These are phyloP conservation scores for Sphagnurus paluster DNA, from an alignment of 1,284 basidiomycete genomes.

Conservation along the genomic window DNA sequence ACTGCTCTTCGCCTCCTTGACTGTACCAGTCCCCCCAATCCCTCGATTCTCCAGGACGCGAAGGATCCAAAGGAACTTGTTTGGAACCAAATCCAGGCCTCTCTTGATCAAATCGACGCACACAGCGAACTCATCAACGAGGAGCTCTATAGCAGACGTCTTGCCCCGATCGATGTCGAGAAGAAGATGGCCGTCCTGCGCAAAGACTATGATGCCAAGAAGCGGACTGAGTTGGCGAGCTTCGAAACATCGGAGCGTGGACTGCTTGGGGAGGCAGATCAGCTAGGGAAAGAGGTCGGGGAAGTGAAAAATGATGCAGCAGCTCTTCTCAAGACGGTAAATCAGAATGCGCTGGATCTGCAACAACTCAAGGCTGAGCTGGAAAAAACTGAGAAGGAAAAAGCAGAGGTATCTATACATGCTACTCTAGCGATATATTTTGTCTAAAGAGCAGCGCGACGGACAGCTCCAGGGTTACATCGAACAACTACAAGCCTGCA, in stretches of 20 bases:
- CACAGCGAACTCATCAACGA: conserved; percentile 3
- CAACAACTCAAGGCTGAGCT: conserved; percentile 11
- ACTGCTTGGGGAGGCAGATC: conserved; percentile 4
- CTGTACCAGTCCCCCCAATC: conserved; percentile 13
- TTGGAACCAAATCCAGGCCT: conserved; percentile 9
- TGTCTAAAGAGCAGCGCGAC: no score
- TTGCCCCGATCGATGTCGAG: conserved; percentile 1
- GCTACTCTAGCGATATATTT: no score
- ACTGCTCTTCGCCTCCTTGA: conserved; percentile 23
- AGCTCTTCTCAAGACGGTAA: neutral
- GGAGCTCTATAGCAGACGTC: neutral
- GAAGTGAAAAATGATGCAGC: conserved; percentile 5
- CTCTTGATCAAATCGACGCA: conserved; percentile 4
- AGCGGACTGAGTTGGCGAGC: neutral
- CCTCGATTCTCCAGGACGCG: conserved; percentile 3
- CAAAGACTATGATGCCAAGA: conserved; percentile 2
- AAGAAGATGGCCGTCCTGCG: conserved; percentile 1
- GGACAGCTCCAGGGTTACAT: conserved; percentile 26
- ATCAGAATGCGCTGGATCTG: conserved; percentile 1
- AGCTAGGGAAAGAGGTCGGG: conserved; percentile 5
- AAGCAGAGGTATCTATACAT: conserved; percentile 5
- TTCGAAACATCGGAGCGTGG: conserved; percentile 2
- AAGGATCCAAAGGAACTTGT: conserved; percentile 14
- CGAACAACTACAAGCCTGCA: conserved; percentile 24
- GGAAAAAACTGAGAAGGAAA: neutral